Base-by-base conservation (phyloP, 345 rosid species). In the Psidium guajava region DNA sequence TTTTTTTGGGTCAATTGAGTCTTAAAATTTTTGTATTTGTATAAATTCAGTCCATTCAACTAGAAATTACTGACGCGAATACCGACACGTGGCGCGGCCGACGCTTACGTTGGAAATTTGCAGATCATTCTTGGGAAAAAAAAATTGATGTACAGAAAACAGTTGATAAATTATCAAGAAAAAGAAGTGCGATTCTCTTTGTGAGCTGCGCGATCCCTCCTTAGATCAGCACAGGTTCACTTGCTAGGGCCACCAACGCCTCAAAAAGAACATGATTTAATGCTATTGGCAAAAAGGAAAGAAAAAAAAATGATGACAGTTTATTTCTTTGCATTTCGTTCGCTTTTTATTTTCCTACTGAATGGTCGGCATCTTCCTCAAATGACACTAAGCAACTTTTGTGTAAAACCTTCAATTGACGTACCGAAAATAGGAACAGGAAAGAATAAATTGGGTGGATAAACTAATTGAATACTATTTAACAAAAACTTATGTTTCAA, bases 151-250 rank as follows among this genome's bases (percentile, higher is more conserved):
- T 14, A 27, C 73, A 0, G 9, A 27, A 59, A 14, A 27, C 40
- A 14, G 10, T 6, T 1, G 0, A 0, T 0, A 6, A 59, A 9
- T 8, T 27, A 27, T 59, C 10, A 0, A 59, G 73, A 0, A 59
- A 27, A 27, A 59, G 73, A 59, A 27, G 24, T 16, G 20, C 40
- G 0, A 27, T 59, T 59, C 28, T 32, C 3, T 27, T 27, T 59
- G 15, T 27, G 73, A 14, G 40, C 32, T 0, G 32, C 32, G 25
- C 11, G 64, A 58, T 58, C 64, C 16, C 6, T 27, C 40, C 20
- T 59, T 14, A 13, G 40, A 59, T 14, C 73, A 3, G 73, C 73
- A 59, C 40, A 14, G 20, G 40, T 59, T 27, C 73, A 59, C 73
- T 59, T 59, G 40, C 73, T 14, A 59, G 40, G 5, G 40, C 40